Conservation (phyloP, 2,329 filamentous ascomycete genomes). For the Cercospora sp. region DNA sequence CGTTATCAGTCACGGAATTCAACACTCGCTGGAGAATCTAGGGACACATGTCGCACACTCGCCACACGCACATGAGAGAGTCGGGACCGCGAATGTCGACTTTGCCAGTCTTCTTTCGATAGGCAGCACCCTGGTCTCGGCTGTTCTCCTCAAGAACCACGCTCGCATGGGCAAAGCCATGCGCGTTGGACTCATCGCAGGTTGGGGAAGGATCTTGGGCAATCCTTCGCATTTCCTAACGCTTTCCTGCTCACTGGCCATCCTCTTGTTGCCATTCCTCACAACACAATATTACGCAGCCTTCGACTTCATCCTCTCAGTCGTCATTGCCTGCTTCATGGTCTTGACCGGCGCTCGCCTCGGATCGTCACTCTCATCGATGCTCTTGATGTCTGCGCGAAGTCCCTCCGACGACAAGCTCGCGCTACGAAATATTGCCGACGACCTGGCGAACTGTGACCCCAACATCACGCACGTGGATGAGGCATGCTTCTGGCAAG, state of each 20-base stretch:
- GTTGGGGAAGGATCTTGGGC: slow-evolving; percentile 80
- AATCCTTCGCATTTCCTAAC: slow-evolving; percentile 96
- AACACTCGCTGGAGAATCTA: slow-evolving; percentile 80
- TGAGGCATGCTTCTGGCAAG: slow-evolving; percentile 96
- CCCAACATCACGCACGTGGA: slow-evolving; percentile 74
- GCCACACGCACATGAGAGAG: slow-evolving; percentile 57
- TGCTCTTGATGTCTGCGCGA: slow-evolving; percentile 90
- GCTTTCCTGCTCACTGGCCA: slow-evolving; percentile 76
- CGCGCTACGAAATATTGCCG: slow-evolving; percentile 71
- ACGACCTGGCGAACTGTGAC: slow-evolving; percentile 75
- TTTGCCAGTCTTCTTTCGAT: slow-evolving; percentile 80
- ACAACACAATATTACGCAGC: slow-evolving; percentile 77
- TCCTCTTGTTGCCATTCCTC: slow-evolving; percentile 79
- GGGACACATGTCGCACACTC: slow-evolving; percentile 70
- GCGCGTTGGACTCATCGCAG: slow-evolving; percentile 78
- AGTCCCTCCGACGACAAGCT: slow-evolving; percentile 38
- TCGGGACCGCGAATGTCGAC: slow-evolving; percentile 76
- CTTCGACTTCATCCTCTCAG: slow-evolving; percentile 80
- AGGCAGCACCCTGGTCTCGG: slow-evolving; percentile 77
- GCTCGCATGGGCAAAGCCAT: slow-evolving; percentile 88
- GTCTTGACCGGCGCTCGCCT: slow-evolving; percentile 80
- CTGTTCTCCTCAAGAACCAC: slow-evolving; percentile 85
- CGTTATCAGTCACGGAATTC: slow-evolving; percentile 87
- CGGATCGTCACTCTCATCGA: slow-evolving; percentile 81
- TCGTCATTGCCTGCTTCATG: slow-evolving; percentile 83